Conservation (phyloP, 192 early-diverging fungal species). For the Gryganskiella cystojenkinii region DNA sequence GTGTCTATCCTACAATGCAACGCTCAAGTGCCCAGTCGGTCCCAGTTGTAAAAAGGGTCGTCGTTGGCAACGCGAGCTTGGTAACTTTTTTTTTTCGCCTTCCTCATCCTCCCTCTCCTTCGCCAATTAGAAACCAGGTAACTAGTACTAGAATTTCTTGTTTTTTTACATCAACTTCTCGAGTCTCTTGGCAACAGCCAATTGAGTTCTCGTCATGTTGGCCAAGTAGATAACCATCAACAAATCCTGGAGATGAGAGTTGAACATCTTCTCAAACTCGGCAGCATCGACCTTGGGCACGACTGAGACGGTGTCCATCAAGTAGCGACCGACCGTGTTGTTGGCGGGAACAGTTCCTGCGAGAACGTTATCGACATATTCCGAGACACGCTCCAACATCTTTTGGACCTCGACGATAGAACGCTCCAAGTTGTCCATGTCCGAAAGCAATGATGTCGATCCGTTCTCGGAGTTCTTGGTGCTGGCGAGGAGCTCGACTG, state of each 20-base stretch:
- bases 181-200: constrained; percentile 92
- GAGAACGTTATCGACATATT: constrained; percentile 83
- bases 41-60: too few species aligned
- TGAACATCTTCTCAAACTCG: constrained; percentile 94
- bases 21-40: too few species aligned
- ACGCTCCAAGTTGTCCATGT: constrained; percentile 92
- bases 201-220: constrained; percentile 94
- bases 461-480: constrained; percentile 65
- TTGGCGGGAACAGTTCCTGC: constrained; percentile 70
- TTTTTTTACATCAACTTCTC: constrained; percentile 75
- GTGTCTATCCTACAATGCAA: neutral
- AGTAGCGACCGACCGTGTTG: constrained; percentile 86
- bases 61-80: neutral
- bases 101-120: neutral
- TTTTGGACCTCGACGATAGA: constrained; percentile 79
- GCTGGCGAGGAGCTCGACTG: constrained; percentile 74
- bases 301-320: constrained; percentile 92
- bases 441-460: constrained; percentile 73
- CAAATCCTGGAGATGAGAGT: constrained; percentile 94
- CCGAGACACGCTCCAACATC: constrained; percentile 86
- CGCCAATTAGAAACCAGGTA: too few species aligned
- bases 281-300: constrained; percentile 87
- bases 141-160: neutral
- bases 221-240: constrained; percentile 97
- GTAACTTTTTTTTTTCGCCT: neutral